phyloP scores from a whole-genome alignment of 2,329 filamentous ascomycete species.

The Colletotrichum tofieldiae region DNA sequence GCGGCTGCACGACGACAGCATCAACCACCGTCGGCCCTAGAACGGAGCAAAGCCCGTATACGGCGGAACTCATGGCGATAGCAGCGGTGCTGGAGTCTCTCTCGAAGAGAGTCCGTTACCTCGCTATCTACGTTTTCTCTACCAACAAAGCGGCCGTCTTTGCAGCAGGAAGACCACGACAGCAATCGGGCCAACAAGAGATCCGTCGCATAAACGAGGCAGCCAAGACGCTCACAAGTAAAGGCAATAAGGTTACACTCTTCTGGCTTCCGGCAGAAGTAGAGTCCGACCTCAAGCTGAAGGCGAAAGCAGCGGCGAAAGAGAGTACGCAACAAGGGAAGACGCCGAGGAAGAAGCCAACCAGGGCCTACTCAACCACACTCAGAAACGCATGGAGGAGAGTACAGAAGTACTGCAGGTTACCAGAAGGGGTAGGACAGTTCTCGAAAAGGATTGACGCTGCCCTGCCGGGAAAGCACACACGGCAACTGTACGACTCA shows the following conservation, averaged over 20 bases:
- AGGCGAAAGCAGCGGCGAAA: too few species aligned
- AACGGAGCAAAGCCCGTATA: too few species aligned
- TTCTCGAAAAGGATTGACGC: neutral
- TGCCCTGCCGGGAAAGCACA: too few species aligned
- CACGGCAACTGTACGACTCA: too few species aligned
- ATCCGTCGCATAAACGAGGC: neutral
- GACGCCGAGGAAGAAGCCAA: too few species aligned
- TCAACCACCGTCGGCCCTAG: too few species aligned
- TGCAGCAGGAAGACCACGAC: neutral
- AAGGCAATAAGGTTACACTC: conserved; percentile 8
- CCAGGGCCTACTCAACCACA: too few species aligned
- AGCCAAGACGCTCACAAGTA: neutral
- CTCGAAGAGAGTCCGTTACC: neutral
- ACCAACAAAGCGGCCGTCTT: conserved; percentile 1
- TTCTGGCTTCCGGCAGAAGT: conserved; percentile 17
- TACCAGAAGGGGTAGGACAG: neutral
- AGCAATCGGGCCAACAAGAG: neutral
- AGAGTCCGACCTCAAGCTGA: neutral
- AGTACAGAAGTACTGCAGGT: too few species aligned
- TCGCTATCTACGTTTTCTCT: neutral
- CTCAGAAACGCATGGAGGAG: too few species aligned
- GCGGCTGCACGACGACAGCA: too few species aligned
- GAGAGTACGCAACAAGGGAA: too few species aligned
- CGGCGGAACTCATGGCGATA: neutral
- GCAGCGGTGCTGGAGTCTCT: neutral